phyloP scores from a whole-genome alignment of 129 eudicot species.

The Arctium minus region DNA sequence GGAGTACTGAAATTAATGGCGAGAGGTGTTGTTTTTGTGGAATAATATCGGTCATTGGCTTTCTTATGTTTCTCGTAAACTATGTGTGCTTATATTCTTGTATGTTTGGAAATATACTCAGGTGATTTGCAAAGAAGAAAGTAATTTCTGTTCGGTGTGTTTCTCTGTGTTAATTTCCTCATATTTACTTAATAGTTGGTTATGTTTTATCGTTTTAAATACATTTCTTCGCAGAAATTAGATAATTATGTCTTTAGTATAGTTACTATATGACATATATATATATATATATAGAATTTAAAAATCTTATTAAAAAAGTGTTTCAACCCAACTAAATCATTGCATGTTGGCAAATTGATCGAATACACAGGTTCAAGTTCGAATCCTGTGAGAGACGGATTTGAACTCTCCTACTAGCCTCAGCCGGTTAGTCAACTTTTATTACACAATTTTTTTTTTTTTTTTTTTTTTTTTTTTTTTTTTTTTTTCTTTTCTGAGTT shows the following conservation, averaged over 20 bases:
- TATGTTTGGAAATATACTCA: background rate
- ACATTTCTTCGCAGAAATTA: background rate
- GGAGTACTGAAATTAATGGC: slow-evolving; percentile 43
- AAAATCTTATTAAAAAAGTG: too few relatives aligned
- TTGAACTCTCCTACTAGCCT: too few relatives aligned
- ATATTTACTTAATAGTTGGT: background rate
- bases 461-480: too few relatives aligned
- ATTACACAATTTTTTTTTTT: too few relatives aligned
- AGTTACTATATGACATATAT: too few relatives aligned
- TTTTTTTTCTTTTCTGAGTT: too few relatives aligned
- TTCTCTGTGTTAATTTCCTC: background rate
- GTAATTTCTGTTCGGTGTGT: background rate
- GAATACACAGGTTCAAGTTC: too few relatives aligned
- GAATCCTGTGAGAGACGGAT: too few relatives aligned
- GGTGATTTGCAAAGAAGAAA: background rate
- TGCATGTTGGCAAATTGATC: too few relatives aligned
- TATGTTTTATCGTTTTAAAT: background rate
- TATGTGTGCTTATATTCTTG: slow-evolving; percentile 4
- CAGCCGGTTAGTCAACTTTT: too few relatives aligned
- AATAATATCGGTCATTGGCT: background rate
- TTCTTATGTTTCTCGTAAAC: background rate
- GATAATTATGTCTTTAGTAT: background rate
- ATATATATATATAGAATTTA: too few relatives aligned
- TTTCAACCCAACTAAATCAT: too few relatives aligned
- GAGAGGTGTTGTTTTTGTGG: background rate